Conservation (phyloP, 2,329 filamentous ascomycete genomes). For the Magnaporthales sp. region DNA sequence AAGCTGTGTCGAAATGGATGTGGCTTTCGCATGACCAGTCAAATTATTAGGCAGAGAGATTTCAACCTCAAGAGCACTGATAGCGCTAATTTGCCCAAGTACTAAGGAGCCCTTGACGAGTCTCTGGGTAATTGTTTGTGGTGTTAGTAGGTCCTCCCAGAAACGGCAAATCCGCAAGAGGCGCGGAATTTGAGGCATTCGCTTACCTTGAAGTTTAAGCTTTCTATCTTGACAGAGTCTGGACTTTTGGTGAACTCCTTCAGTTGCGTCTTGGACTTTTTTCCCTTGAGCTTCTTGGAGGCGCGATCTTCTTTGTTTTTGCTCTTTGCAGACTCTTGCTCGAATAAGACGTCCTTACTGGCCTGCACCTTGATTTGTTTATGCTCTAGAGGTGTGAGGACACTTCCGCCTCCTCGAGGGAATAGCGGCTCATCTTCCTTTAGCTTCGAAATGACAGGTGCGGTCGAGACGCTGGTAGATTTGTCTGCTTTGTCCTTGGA, state of each 20-base stretch:
- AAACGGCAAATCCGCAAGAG: background rate
- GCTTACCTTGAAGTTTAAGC: conserved; percentile 78
- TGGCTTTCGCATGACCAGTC: conserved; percentile 79
- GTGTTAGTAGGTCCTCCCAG: conserved; percentile 3
- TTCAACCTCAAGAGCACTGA: conserved; percentile 70
- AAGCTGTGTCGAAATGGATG: conserved; percentile 77
- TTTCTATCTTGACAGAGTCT: conserved; percentile 65
- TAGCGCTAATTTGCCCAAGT: conserved; percentile 75
- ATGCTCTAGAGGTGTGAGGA: conserved; percentile 87
- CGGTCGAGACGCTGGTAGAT: conserved; percentile 17
- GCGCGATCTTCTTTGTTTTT: conserved; percentile 32
- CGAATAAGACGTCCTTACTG: conserved; percentile 83
- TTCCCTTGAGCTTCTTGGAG: conserved; percentile 44
- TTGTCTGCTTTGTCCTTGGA: conserved; percentile 21
- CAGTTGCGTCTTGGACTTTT: conserved; percentile 41
- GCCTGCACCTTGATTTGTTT: conserved; percentile 95
- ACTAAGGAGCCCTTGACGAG: conserved; percentile 79
- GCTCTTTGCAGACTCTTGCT: conserved; percentile 57
- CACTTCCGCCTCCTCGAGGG: conserved; percentile 82
- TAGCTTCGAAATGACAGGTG: conserved; percentile 33
- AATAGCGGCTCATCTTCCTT: conserved; percentile 84
- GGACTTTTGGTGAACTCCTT: conserved; percentile 46
- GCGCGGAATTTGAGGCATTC: background rate
- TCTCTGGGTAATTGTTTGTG: conserved; percentile 41
- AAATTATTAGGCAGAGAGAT: conserved; percentile 89